phyloP scores from a whole-genome alignment of 306 rosid genomes.

The Pyrus communis region DNA sequence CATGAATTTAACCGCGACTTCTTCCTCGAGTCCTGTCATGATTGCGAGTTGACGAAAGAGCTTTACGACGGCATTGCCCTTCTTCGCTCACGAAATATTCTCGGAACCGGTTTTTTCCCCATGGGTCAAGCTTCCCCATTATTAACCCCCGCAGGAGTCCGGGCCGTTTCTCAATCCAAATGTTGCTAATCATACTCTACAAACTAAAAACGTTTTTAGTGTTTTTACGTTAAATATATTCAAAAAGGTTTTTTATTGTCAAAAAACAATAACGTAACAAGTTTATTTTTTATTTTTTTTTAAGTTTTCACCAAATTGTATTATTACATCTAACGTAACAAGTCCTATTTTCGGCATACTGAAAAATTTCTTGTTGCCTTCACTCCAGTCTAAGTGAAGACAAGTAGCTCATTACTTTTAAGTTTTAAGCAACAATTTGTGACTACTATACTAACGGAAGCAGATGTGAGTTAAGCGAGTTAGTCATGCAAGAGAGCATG shows the following conservation, averaged over 20 bases:
- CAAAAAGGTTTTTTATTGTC: no score
- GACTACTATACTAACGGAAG: no score
- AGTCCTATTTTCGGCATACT: rapidly evolving
- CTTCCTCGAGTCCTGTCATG: background rate
- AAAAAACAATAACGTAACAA: no score
- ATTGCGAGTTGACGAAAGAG: background rate
- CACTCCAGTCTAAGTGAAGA: background rate
- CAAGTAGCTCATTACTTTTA: background rate
- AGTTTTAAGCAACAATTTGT: background rate
- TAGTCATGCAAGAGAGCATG: no score
- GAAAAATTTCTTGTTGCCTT: background rate
- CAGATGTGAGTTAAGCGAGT: no score
- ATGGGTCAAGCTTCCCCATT: background rate
- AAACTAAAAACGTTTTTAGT: no score
- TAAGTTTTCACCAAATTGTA: no score
- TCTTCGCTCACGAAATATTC: no score
- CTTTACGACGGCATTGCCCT: background rate
- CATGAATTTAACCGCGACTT: background rate
- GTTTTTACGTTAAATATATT: no score
- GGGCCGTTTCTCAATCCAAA: background rate
- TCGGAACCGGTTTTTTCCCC: no score
- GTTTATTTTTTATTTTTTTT: no score
- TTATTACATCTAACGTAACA: no score
- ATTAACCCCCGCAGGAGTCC: background rate
- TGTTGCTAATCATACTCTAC: background rate